Evolutionary conservation across 2,329 filamentous ascomycete species (phyloP).

Genomic region (Arthrocladium fulminans): DNA sequence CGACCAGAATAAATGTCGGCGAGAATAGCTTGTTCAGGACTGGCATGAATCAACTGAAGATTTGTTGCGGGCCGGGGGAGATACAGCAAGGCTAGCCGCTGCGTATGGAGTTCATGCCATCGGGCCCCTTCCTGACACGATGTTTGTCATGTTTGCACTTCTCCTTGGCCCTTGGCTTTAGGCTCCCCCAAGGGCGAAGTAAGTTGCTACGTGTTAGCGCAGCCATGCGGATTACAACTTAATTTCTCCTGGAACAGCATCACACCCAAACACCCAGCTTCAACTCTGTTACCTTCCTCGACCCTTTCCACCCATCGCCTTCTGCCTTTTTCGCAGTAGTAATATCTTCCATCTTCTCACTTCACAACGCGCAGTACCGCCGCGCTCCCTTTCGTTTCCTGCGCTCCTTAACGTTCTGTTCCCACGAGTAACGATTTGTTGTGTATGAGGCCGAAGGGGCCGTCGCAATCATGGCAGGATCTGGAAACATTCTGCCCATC

Average conservation of each 20-base stretch:
- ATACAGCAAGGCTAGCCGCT: too few species aligned
- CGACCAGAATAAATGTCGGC: neutral
- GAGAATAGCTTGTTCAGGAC: too few species aligned
- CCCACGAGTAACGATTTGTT: constrained; percentile 5
- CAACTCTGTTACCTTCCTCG: too few species aligned
- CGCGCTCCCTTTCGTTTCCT: constrained; percentile 9
- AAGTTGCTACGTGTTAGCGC: neutral
- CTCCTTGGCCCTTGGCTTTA: neutral
- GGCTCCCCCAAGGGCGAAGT: neutral
- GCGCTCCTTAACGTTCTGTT: neutral
- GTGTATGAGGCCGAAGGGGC: constrained; percentile 23
- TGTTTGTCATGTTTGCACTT: neutral
- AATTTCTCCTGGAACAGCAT: constrained; percentile 2
- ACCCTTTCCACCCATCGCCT: neutral
- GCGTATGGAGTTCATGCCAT: neutral
- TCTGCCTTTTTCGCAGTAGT: constrained; percentile 12
- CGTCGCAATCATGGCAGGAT: constrained; percentile 44
- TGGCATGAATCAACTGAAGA: neutral
- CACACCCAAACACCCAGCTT: constrained; percentile 2
- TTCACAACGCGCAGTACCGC: constrained; percentile 8
- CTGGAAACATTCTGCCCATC: constrained; percentile 62
- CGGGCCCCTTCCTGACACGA: neutral
- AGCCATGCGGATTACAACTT: neutral
- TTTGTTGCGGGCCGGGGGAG: neutral
- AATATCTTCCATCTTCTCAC: constrained; percentile 10